Percentiles rank a stretch among this genome's conserved stretches.
These are phyloP conservation scores for Stenogyne calaminthoides DNA, from an alignment of 305 asterid species.

Conservation along the genomic window DNA sequence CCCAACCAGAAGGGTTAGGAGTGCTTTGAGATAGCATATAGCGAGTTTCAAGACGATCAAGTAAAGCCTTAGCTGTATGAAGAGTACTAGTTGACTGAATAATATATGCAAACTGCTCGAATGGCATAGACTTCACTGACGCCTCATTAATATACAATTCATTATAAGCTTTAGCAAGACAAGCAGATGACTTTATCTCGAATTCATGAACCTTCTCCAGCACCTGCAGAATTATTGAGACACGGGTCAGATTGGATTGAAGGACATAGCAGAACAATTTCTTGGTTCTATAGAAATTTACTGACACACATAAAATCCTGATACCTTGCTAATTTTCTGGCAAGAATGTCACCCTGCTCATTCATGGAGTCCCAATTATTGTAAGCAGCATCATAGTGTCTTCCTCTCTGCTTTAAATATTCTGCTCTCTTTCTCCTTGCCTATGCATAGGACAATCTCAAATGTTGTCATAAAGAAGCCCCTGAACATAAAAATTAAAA, in stretches of 20 bases:
- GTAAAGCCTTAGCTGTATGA: conserved; percentile 64
- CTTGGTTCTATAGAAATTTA: neutral
- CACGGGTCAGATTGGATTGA: conserved; percentile 18
- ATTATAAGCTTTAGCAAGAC: conserved; percentile 63
- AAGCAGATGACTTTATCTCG: conserved; percentile 55
- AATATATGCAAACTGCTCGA: conserved; percentile 78
- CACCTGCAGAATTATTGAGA: conserved; percentile 43
- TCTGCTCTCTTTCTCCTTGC: conserved; percentile 91
- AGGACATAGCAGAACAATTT: neutral
- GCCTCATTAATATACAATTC: conserved; percentile 63
- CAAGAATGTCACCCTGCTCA: conserved; percentile 69
- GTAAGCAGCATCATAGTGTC: conserved; percentile 37
- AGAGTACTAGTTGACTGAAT: conserved; percentile 72
- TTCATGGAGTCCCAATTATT: conserved; percentile 54
- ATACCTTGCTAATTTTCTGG: conserved; percentile 78
- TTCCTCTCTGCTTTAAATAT: conserved; percentile 83
- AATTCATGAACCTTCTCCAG: conserved; percentile 65
- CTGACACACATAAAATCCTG: neutral
- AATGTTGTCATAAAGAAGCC: conserved; percentile 11
- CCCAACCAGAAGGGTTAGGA: conserved; percentile 48
- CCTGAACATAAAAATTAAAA: neutral
- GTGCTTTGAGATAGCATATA: conserved; percentile 45
- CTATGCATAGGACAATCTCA: conserved; percentile 40
- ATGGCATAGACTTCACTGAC: conserved; percentile 77
- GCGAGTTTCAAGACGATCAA: conserved; percentile 81